phyloP scores from a whole-genome alignment of 1,139 yeast genomes.

The Saccharomyces hybrid region DNA sequence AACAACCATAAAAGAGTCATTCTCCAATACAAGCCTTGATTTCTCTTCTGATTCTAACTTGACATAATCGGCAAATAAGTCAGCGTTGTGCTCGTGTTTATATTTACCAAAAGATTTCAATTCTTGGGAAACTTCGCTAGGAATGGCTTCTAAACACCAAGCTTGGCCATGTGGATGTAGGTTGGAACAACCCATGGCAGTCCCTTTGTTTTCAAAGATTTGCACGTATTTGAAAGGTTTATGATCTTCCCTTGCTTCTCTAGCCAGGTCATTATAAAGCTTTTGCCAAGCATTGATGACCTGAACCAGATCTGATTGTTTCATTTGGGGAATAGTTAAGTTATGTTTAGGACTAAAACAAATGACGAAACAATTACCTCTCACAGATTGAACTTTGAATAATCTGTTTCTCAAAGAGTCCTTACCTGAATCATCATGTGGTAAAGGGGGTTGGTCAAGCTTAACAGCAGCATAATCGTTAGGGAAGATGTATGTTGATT shows the following conservation, averaged over 20 bases:
- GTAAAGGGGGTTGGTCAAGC: constrained; percentile 46
- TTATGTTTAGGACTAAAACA: constrained; percentile 72
- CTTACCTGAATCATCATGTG: constrained; percentile 15
- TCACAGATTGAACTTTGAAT: constrained; percentile 52
- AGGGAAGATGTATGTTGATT: constrained; percentile 50
- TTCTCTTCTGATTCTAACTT: constrained; percentile 45
- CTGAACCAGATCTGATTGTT: constrained; percentile 35
- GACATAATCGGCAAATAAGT: constrained; percentile 59
- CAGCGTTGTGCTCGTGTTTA: constrained; percentile 38
- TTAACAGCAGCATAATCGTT: constrained; percentile 71
- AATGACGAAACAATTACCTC: constrained; percentile 64
- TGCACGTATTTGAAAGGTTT: constrained; percentile 57
- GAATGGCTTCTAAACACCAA: constrained; percentile 63
- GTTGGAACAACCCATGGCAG: constrained; percentile 78
- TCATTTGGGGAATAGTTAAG: constrained; percentile 60
- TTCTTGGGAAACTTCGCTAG: constrained; percentile 63
- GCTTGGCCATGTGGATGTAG: constrained; percentile 81
- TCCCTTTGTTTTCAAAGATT: constrained; percentile 72
- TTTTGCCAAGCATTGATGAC: constrained; percentile 58
- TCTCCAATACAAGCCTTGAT: constrained; percentile 50
- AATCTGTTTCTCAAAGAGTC: constrained; percentile 37
- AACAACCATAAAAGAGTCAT: constrained; percentile 59
- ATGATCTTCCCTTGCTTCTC: constrained; percentile 35
- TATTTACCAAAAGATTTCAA: constrained; percentile 46
- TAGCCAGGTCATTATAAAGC: constrained; percentile 40